Conservation (phyloP, 176 grass and related monocot species). For the Stipa capillata region DNA sequence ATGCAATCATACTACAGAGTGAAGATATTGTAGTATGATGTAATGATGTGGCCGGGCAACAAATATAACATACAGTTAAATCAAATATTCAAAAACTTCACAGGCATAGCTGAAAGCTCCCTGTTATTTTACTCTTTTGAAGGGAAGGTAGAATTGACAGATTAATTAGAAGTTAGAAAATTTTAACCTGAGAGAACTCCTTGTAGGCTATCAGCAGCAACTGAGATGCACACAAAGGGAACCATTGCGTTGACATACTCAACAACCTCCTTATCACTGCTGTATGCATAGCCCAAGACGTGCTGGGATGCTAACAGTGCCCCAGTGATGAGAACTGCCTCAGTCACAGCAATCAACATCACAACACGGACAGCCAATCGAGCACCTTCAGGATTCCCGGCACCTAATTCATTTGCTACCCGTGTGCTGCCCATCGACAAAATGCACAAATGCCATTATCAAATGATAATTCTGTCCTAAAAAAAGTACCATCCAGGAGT, state of each 20-base stretch:
- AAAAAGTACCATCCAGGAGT: too few species aligned
- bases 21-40: background rate
- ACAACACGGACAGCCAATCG: conserved; percentile 45
- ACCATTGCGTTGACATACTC: conserved; percentile 65
- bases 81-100: background rate
- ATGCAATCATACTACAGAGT: conserved; percentile 17
- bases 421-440: conserved; percentile 55
- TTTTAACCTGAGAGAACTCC: conserved; percentile 75
- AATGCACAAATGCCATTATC: background rate
- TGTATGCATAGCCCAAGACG: conserved; percentile 78
- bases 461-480: background rate
- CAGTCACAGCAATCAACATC: conserved; percentile 57
- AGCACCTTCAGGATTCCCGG: conserved; percentile 77
- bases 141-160: background rate
- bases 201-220: conserved; percentile 75
- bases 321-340: conserved; percentile 51
- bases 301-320: conserved; percentile 41
- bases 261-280: conserved; percentile 64
- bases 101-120: background rate
- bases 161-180: conserved; percentile 8
- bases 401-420: conserved; percentile 91
- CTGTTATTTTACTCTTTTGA: conserved; percentile 7
- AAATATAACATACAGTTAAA: background rate
- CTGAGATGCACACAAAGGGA: conserved; percentile 68
- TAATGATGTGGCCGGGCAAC: background rate